These are phyloP conservation scores for Pleurotus platypus DNA, from an alignment of 768 basidiomycete species.

Conservation along the genomic window DNA sequence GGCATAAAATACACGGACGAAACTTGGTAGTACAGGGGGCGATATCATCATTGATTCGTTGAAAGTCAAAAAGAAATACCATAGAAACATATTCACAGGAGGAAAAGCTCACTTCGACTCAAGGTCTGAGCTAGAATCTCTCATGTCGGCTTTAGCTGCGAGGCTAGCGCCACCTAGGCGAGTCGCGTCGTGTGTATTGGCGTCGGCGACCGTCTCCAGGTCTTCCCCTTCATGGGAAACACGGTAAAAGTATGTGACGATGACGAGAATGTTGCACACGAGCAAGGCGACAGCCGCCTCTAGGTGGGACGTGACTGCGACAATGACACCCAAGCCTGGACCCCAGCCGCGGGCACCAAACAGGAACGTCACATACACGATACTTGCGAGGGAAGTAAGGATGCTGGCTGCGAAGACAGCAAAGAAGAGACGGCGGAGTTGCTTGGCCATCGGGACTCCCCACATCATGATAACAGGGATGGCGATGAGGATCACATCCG, in stretches of 20 bases:
- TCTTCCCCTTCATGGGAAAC: slow-evolving; percentile 3
- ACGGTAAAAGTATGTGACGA: slow-evolving; percentile 6
- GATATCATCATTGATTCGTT: no score
- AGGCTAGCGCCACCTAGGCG: not conserved
- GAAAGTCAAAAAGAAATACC: no score
- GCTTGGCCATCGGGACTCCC: slow-evolving; percentile 3
- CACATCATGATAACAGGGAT: slow-evolving; percentile 10
- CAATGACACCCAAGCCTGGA: not conserved
- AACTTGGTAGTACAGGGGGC: not conserved
- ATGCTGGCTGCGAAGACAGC: slow-evolving; percentile 9
- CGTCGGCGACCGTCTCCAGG: slow-evolving; percentile 9
- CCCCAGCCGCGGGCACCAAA: slow-evolving; percentile 5
- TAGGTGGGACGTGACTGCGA: not conserved
- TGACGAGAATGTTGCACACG: slow-evolving; percentile 10
- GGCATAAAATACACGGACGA: not conserved
- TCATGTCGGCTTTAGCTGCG: not conserved
- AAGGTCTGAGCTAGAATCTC: not conserved
- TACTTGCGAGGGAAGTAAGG: slow-evolving; percentile 8
- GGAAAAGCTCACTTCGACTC: not conserved
- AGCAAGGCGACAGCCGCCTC: slow-evolving; percentile 8
- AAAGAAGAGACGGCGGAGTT: slow-evolving; percentile 9
- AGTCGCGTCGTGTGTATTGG: not conserved
- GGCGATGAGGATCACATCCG: slow-evolving; percentile 8
- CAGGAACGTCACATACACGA: slow-evolving; percentile 1
- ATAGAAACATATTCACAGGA: no score